These are phyloP conservation scores for Wickerhamiella kazuoi DNA, from an alignment of 805 yeast species.

Conservation along the genomic window DNA sequence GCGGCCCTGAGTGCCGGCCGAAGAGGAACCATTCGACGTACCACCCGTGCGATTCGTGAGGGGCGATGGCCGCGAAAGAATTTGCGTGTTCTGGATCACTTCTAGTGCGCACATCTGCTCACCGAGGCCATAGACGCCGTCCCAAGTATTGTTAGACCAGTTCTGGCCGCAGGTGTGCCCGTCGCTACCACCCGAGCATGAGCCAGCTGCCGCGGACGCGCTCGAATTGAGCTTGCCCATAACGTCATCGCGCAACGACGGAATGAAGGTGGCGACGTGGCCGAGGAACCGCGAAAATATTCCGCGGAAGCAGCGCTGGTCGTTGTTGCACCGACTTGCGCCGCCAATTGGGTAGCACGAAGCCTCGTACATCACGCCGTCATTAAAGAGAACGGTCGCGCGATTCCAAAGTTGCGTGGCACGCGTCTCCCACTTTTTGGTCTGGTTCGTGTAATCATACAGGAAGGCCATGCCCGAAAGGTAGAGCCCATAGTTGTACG, in stretches of 20 bases:
- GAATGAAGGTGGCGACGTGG: slow-evolving; percentile 42
- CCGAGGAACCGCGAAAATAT: slow-evolving; percentile 50
- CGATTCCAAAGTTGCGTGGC: slow-evolving; percentile 30
- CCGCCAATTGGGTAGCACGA: slow-evolving; percentile 40
- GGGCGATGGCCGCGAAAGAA: slow-evolving; percentile 33
- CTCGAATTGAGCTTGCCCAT: slow-evolving; percentile 31
- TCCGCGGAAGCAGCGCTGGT: slow-evolving; percentile 61
- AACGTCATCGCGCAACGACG: slow-evolving; percentile 33
- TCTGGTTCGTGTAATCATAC: slow-evolving; percentile 42
- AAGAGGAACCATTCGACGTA: slow-evolving; percentile 44
- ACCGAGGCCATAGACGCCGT: slow-evolving; percentile 57
- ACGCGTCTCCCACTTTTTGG: slow-evolving; percentile 38
- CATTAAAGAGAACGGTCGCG: slow-evolving; percentile 33
- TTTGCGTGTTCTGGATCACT: slow-evolving; percentile 31
- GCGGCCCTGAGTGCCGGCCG: slow-evolving; percentile 40
- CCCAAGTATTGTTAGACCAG: slow-evolving; percentile 50
- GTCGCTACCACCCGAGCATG: slow-evolving; percentile 69
- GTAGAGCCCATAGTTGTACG: slow-evolving; percentile 56
- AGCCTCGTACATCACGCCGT: slow-evolving; percentile 46
- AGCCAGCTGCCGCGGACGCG: slow-evolving; percentile 53
- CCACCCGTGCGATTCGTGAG: slow-evolving; percentile 51
- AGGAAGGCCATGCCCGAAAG: slow-evolving; percentile 53
- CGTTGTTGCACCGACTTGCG: slow-evolving; percentile 40
- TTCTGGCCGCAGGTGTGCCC: slow-evolving; percentile 66
- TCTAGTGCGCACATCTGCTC: slow-evolving; percentile 73